phyloP scores from a whole-genome alignment of 768 basidiomycete genomes.

The Ramaria rubella region DNA sequence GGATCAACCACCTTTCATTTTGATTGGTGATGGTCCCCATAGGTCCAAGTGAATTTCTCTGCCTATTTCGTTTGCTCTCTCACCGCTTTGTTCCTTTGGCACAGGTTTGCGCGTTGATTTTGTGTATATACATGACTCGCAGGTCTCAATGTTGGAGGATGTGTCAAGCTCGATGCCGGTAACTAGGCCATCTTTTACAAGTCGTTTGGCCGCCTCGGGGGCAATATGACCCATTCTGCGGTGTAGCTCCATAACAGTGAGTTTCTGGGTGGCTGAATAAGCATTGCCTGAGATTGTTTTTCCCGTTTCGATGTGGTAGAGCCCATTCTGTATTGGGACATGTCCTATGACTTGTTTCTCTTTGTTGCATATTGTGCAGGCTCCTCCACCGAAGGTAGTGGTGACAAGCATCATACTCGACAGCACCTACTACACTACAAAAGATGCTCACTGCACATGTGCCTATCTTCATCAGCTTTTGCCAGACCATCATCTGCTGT shows the following conservation, averaged over 20 bases:
- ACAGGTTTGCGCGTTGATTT: background rate
- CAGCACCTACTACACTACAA: too few species aligned
- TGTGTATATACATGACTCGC: background rate
- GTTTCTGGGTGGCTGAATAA: background rate
- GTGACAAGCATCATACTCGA: background rate
- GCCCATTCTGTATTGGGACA: background rate
- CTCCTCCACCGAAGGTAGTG: too few species aligned
- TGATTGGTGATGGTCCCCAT: too few species aligned
- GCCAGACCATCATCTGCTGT: too few species aligned
- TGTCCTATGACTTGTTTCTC: background rate
- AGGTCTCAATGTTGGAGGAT: background rate
- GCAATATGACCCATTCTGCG: background rate
- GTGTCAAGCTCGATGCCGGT: background rate
- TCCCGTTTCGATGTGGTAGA: background rate
- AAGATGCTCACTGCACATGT: too few species aligned
- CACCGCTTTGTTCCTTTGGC: background rate
- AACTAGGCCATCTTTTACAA: too few species aligned
- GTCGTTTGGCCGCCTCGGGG: too few species aligned
- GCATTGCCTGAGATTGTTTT: background rate
- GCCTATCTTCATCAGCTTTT: too few species aligned
- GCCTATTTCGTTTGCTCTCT: background rate
- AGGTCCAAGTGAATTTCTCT: too few species aligned
- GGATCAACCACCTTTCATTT: too few species aligned
- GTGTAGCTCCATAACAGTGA: background rate
- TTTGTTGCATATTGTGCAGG: background rate